Evolutionary conservation across 148 eudicot genomes (phyloP).

Genomic region (Rhododendron simsii): DNA sequence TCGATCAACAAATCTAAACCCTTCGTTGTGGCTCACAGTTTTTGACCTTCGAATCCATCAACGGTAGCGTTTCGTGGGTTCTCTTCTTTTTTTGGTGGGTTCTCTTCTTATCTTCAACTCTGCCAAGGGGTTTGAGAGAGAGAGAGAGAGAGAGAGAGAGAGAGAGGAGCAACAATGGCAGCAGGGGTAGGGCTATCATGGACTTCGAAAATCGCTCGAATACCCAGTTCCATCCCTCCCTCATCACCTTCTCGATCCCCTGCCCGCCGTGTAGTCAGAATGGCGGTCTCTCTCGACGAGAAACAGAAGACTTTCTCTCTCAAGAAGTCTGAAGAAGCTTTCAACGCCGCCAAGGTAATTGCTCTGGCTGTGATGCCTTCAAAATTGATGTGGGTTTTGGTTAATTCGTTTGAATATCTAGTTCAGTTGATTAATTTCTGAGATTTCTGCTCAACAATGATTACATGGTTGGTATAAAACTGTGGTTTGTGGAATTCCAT

Average conservation of each 20-base stretch:
- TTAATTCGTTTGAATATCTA: background rate
- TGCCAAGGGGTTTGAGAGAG: background rate
- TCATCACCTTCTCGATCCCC: constrained; percentile 16
- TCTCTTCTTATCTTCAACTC: constrained; percentile 8
- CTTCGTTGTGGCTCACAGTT: background rate
- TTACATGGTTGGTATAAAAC: background rate
- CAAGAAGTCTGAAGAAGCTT: constrained; percentile 84
- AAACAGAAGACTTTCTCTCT: constrained; percentile 67
- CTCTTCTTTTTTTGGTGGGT: background rate
- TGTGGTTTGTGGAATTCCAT: background rate
- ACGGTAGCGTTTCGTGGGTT: background rate
- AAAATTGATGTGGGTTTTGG: background rate
- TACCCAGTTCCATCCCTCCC: constrained; percentile 8
- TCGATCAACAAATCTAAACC: background rate
- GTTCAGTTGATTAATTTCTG: background rate
- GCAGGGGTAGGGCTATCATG: constrained; percentile 32
- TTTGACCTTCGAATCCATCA: background rate
- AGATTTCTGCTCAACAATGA: background rate
- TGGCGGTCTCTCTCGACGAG: constrained; percentile 62
- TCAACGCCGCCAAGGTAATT: constrained; percentile 70
- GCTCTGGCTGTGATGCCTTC: background rate
- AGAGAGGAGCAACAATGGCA: constrained; percentile 24
- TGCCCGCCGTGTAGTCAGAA: constrained; percentile 31
- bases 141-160: constrained; percentile 9
- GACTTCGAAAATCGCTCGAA: constrained; percentile 27